Base-by-base conservation (phyloP, 768 basidiomycete species). In the Punctularia strigosozonata region DNA sequence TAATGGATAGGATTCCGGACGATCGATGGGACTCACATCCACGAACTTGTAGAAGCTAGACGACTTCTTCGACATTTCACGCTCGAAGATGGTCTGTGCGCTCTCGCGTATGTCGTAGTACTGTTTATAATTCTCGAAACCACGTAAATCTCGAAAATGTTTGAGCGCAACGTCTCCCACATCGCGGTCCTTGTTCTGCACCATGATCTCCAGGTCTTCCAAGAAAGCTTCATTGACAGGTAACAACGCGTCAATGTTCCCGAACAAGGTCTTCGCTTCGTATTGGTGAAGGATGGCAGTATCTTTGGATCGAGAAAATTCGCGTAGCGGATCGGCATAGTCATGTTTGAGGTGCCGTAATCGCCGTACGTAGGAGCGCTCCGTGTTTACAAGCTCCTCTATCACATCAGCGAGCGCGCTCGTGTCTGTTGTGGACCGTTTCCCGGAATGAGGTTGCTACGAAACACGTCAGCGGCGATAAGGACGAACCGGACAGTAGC, bases 71-170 rank as follows among this genome's bases (percentile, higher is more conserved):
- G 79, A 68, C 57, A 82, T 69, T 52, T 92, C 88, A 37, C 77
- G 71, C 56, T 87, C 83, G 51, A 94, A 89, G 17, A 91, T 86
- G 23, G 65, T 57, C 55, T 94, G 92, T 0, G 89, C 89, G 50
- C 94, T 89, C 61, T 94, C 92, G 37, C 90, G 78, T 54, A 92
- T 91, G 49, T 77, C 73, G 48, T 94, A 92, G 59, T 89, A 97
- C 48, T 82, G 80, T 49, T 75, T 82, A 58, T 95, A 97, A 46
- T 84, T 79, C 48, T 95, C 90, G 51, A 97, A 94, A 3, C 87
- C 88, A 38, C 70, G 66, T 26, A 80, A 58, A 14, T 82, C 78
- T 51, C 80, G 87, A 61, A 97, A 87, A 64, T 98, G 91, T 42
- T 72, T 73, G 42, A 94, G 60, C 17, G 80, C 78, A 35, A 94